phyloP scores from a whole-genome alignment of 1,284 basidiomycete genomes.

The Wolfiporia cocos region DNA sequence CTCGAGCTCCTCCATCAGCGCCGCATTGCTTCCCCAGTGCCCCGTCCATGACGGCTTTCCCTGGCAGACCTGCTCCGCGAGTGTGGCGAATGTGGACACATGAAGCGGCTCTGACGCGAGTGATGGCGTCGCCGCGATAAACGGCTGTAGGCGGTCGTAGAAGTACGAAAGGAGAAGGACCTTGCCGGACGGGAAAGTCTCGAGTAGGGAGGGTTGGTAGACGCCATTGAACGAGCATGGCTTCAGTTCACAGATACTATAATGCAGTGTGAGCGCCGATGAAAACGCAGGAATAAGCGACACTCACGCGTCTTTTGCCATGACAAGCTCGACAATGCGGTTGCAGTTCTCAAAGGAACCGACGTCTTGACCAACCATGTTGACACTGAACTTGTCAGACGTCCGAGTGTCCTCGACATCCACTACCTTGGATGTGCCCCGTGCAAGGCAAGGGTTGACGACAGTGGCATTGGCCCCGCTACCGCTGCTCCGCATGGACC shows the following conservation, averaged over 20 bases:
- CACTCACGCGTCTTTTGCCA: conserved; percentile 93
- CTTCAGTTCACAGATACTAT: conserved; percentile 79
- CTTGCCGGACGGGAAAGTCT: conserved; percentile 80
- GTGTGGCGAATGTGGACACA: conserved; percentile 55
- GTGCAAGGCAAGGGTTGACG: conserved; percentile 78
- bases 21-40: conserved; percentile 45
- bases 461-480: conserved; percentile 37
- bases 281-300: background rate
- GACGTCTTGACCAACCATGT: conserved; percentile 76
- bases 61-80: conserved; percentile 69
- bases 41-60: conserved; percentile 59
- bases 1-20: conserved; percentile 70
- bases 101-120: conserved; percentile 34
- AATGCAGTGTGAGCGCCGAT: conserved; percentile 1
- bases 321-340: conserved; percentile 81
- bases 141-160: conserved; percentile 87
- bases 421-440: conserved; percentile 59
- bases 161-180: conserved; percentile 93
- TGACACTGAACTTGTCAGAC: conserved; percentile 50
- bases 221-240: conserved; percentile 97
- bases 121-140: conserved; percentile 45
- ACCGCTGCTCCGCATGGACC: conserved; percentile 36
- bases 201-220: conserved; percentile 92
- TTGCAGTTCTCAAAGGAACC: conserved; percentile 87
- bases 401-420: conserved; percentile 61